Evolutionary conservation across 257 asterid species (phyloP), one percentile per base, ranked within the genome.

Genomic region (Cynanchum wilfordii): DNA sequence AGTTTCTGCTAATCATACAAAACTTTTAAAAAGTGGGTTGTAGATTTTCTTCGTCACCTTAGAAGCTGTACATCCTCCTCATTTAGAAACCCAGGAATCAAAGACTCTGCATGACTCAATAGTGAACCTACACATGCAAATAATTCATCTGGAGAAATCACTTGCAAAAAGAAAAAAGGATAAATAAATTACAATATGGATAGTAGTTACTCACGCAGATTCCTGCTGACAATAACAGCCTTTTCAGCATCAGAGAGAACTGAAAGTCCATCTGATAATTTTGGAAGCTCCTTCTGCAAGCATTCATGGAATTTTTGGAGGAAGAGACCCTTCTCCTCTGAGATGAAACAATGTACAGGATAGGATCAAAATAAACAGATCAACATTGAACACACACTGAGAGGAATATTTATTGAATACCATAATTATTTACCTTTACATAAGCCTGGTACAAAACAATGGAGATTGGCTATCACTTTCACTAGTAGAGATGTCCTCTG

Each of bases 321-420:
- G 81, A 95, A 95, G 72, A 83, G 88, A 86, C 85, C 98, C 88
- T 95, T 95, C 85, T 95, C 99, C 83, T 95, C 99, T 95, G 96
- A 44, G 51, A 76, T 54, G 68, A 76, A 66, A 82, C 36, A 80
- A 67, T 27, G 49, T 83, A 65, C 49, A 75, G 70, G 30, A 57
- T 71, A 68, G 25, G 2, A n/a, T 64, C 38, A 67, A 40, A 76
- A 69, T 11, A 63, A 50, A 80, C 42, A 25, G 49, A 36, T 63
- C 57, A 68, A 64, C 72, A 30, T 56, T 29, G 24, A 78, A 40
- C 58, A 67, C 74, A 56, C 69, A 42, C 69, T 58, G 45, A 54
- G 63, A 71, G 30, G 40, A 56, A 45, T 51, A 62, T 71, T 49
- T 72, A 42, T 40, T 30, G 72, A 44, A 36, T 36, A 15, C 27